phyloP scores from a whole-genome alignment of 352 stramenopile genomes.

The Thalassiosira mediterranea region DNA sequence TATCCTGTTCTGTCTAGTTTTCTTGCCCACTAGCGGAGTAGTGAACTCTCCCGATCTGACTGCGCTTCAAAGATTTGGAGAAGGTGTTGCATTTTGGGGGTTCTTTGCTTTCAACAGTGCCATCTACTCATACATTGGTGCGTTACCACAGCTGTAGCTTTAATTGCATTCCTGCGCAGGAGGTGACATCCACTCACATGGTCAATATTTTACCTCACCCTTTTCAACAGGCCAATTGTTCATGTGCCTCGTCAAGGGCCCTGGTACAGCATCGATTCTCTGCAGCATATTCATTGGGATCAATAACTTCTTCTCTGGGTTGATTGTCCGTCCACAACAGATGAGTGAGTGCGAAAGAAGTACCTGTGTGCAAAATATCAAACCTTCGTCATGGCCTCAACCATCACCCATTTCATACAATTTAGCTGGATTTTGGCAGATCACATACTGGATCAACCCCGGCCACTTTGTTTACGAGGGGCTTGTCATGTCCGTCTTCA shows the following conservation, averaged over 20 bases:
- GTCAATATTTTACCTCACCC: constrained; percentile 68
- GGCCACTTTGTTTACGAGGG: constrained; percentile 85
- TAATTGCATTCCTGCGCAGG: constrained; percentile 36
- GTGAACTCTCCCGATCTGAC: too few species aligned
- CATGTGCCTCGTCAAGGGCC: constrained; percentile 70
- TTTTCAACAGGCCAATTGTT: constrained; percentile 81
- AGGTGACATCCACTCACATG: constrained; percentile 33
- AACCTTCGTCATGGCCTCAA: too few species aligned
- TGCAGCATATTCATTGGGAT: constrained; percentile 71
- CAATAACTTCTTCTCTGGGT: constrained; percentile 61
- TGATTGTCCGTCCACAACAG: constrained; percentile 76
- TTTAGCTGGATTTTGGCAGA: constrained; percentile 59
- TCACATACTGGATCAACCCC: constrained; percentile 79
- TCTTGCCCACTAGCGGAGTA: constrained; percentile 43
- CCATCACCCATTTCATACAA: too few species aligned
- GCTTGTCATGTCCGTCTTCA: constrained; percentile 70
- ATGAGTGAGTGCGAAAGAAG: too few species aligned
- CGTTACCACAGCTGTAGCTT: not conserved
- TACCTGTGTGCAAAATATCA: too few species aligned
- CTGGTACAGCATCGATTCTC: constrained; percentile 68
- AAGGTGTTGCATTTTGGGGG: too few species aligned
- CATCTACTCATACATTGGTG: not conserved
- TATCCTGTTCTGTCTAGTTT: constrained; percentile 44
- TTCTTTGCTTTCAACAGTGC: constrained; percentile 7
- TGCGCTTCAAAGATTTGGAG: too few species aligned